phyloP scores from a whole-genome alignment of 2,329 filamentous ascomycete genomes.

The Spiromastix sp. region DNA sequence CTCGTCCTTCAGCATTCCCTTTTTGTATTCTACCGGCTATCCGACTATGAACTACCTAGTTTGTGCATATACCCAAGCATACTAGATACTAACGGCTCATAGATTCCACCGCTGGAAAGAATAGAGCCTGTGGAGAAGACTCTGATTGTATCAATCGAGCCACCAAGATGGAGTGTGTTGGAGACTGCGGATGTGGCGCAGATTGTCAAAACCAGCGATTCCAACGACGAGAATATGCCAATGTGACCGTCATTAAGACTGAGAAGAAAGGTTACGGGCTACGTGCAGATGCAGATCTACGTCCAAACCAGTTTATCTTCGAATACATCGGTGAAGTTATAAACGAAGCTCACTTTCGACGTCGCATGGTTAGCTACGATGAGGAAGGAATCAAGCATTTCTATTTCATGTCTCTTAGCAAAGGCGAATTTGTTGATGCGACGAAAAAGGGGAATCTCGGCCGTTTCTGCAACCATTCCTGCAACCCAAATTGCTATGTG shows the following conservation, averaged over 20 bases:
- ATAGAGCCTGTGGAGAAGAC: slow-evolving; percentile 86
- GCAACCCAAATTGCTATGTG: slow-evolving; percentile 97
- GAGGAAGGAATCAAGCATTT: slow-evolving; percentile 97
- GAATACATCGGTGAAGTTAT: slow-evolving; percentile 99
- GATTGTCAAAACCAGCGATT: slow-evolving; percentile 93
- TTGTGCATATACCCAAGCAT: not conserved
- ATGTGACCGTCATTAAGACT: slow-evolving; percentile 91
- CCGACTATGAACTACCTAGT: no score
- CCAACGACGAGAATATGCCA: slow-evolving; percentile 76
- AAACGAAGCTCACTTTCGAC: slow-evolving; percentile 78
- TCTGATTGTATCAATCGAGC: slow-evolving; percentile 98
- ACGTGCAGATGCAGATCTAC: slow-evolving; percentile 66
- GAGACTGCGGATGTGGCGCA: slow-evolving; percentile 75
- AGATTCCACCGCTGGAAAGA: slow-evolving; percentile 46
- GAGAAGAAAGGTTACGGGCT: slow-evolving; percentile 96
- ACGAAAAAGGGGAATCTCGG: slow-evolving; percentile 94
- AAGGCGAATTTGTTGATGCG: slow-evolving; percentile 93
- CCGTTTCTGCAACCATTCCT: slow-evolving; percentile 97
- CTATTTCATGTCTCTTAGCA: slow-evolving; percentile 98
- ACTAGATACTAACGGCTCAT: slow-evolving; percentile 3
- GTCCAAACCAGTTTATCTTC: slow-evolving; percentile 84
- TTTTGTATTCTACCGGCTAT: no score
- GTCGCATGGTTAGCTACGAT: slow-evolving; percentile 87
- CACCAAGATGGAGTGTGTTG: slow-evolving; percentile 93
- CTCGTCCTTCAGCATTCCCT: no score